These are phyloP conservation scores for Pichia manshurica DNA, from an alignment of 805 yeast species.

Conservation along the genomic window DNA sequence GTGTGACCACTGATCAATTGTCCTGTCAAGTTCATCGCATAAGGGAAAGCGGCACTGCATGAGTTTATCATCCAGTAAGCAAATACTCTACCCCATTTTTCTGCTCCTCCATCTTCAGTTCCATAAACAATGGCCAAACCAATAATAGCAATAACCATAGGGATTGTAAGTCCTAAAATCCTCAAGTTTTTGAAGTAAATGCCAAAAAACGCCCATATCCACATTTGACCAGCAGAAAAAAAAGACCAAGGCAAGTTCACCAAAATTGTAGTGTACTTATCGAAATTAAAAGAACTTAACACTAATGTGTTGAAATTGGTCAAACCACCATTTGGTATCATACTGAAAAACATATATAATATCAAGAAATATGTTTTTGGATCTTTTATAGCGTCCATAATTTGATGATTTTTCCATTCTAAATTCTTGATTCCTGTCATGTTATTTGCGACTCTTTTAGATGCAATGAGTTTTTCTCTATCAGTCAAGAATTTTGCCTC, in stretches of 20 bases:
- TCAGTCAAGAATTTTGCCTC: constrained; percentile 39
- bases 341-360: constrained; percentile 19
- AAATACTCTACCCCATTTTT: constrained; percentile 28
- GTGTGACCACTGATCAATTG: constrained; percentile 46
- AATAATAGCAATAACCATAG: constrained; percentile 38
- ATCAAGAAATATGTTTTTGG: constrained; percentile 38
- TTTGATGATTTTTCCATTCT: constrained; percentile 39
- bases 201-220: constrained; percentile 19
- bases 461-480: constrained; percentile 35
- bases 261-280: constrained; percentile 17
- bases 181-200: constrained; percentile 16
- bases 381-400: constrained; percentile 41
- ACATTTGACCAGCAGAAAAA: constrained; percentile 19
- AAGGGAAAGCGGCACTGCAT: constrained; percentile 30
- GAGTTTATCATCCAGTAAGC: constrained; percentile 33
- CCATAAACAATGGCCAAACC: constrained; percentile 16
- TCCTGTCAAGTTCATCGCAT: constrained; percentile 24
- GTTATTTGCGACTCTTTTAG: constrained; percentile 32
- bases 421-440: constrained; percentile 37
- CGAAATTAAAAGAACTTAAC: constrained; percentile 16
- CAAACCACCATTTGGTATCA: constrained; percentile 21
- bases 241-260: constrained; percentile 22
- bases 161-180: constrained; percentile 35
- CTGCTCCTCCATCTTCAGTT: constrained; percentile 17
- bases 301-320: constrained; percentile 20